These are phyloP conservation scores for Hanseniaspora pseudoguilliermondii DNA, from an alignment of 805 yeast species.

Conservation along the genomic window DNA sequence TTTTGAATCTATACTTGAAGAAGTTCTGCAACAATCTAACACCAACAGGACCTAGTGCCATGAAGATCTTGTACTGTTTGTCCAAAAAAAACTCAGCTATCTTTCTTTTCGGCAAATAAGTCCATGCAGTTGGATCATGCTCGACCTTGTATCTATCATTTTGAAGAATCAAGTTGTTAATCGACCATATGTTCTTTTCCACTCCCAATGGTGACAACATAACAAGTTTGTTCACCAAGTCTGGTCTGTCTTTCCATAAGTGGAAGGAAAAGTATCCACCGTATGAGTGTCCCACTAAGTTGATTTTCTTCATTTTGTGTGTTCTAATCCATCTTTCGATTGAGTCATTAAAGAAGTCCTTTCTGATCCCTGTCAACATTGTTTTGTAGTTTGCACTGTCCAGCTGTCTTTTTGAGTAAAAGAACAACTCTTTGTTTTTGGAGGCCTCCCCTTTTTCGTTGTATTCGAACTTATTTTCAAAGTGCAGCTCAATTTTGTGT, in stretches of 20 bases:
- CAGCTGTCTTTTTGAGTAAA: conserved; percentile 36
- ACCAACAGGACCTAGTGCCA: conserved; percentile 34
- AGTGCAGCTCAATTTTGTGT: conserved; percentile 14
- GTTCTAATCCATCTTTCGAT: conserved; percentile 52
- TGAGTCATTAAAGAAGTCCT: conserved; percentile 35
- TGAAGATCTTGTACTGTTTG: conserved; percentile 36
- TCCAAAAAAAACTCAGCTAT: conserved; percentile 26
- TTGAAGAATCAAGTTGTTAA: conserved; percentile 26
- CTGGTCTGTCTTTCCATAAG: conserved; percentile 43
- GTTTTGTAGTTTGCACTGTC: conserved; percentile 1
- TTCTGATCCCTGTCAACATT: not conserved
- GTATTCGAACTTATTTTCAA: conserved; percentile 14
- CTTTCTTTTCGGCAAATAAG: conserved; percentile 23
- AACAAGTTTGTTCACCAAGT: conserved; percentile 39
- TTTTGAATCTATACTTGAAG: conserved; percentile 23
- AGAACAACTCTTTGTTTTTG: conserved; percentile 18
- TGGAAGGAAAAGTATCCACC: conserved; percentile 65
- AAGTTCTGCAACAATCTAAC: conserved; percentile 28
- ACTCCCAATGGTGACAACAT: conserved; percentile 70
- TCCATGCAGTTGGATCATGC: conserved; percentile 31
- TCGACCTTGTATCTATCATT: conserved; percentile 18
- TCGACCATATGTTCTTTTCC: conserved; percentile 53
- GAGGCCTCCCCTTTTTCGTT: conserved; percentile 17
- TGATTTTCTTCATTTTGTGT: conserved; percentile 39
- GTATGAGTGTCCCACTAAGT: conserved; percentile 62